phyloP scores from a whole-genome alignment of 768 basidiomycete species.

The Amanita thiersii region DNA sequence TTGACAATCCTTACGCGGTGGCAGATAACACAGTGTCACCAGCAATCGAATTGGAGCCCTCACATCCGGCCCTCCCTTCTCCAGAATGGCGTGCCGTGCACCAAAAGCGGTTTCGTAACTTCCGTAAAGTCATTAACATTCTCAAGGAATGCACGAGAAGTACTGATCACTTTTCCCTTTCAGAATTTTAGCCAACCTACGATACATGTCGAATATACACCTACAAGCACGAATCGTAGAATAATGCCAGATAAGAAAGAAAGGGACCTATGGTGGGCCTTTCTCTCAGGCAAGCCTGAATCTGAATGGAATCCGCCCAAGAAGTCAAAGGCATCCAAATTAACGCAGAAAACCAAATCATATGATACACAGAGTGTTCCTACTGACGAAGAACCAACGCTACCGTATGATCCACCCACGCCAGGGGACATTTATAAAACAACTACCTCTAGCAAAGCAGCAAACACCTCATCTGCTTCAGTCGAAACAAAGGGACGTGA shows the following conservation, averaged over 20 bases:
- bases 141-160: not conserved
- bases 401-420: slow-evolving; percentile 6
- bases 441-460: not conserved
- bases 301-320: slow-evolving; percentile 57
- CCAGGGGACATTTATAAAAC: not conserved
- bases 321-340: slow-evolving; percentile 23
- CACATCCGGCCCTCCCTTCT: slow-evolving; percentile 43
- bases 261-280: slow-evolving; percentile 76
- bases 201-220: slow-evolving; percentile 31
- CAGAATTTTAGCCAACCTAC: slow-evolving; percentile 67
- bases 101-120: slow-evolving; percentile 51
- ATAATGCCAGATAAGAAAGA: slow-evolving; percentile 64
- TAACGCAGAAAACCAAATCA: slow-evolving; percentile 19
- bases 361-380: slow-evolving; percentile 18
- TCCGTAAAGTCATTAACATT: slow-evolving; percentile 47
- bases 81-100: slow-evolving; percentile 59
- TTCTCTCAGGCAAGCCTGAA: slow-evolving; percentile 60
- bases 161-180: slow-evolving; percentile 7
- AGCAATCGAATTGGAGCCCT: slow-evolving; percentile 14
- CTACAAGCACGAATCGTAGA: slow-evolving; percentile 20
- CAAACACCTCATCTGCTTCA: not conserved
- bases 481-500: slow-evolving; percentile 28
- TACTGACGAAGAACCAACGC: slow-evolving; percentile 2
- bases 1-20: slow-evolving; percentile 57
- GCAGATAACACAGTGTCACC: slow-evolving; percentile 18